Evolutionary conservation across 768 basidiomycete genomes (phyloP), one percentile per base, ranked within the genome.

Genomic region (Agaricus sinodeliciosus): DNA sequence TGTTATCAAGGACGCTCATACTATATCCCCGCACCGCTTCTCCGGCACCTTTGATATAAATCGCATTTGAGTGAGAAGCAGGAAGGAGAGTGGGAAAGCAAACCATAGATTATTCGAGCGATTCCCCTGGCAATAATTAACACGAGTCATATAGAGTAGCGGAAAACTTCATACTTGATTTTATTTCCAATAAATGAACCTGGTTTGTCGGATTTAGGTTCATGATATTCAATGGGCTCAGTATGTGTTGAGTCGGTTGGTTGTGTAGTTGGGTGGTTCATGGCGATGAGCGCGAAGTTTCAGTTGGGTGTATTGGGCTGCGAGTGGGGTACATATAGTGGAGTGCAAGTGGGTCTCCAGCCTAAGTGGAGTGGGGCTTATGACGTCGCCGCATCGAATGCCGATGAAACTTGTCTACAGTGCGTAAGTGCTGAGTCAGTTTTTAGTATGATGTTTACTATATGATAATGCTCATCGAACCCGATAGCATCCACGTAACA

Each of bases 21-120:
- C 68, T 54, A 0, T 74, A 68, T 6, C 78, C 78, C 22, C 76
- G 70, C 4, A 78, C 51, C 40, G 64, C 70, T 35, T 79, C 77
- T 6, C 75, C 74, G 1, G 72, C 26, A 3, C 78, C 78, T 74
- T 54, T 13, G 31, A 8, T 31, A 39, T 9, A 36, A 16, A 22
- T 34, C 48, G 9, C 19, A 3, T 16, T 50, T 25, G 43, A 19
- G 15, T 31, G 19, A 44, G 39, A 16, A 50, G 22, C 16, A 40
- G 12, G 22, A 11, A 49, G 31, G 22, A 36, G 19, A 9, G 47
- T 25, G 28, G n/a, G 40, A 22, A 27, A 49, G 12, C 60, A 9
- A 54, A 60, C 75, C 72, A 26, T 76, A 73, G 6, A 70, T 57
- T 25, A 71, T 58, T 51, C 72, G 65, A 2, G 55, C 57, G 2